phyloP scores from a whole-genome alignment of 306 rosid species.

The Cicer yamashitae region DNA sequence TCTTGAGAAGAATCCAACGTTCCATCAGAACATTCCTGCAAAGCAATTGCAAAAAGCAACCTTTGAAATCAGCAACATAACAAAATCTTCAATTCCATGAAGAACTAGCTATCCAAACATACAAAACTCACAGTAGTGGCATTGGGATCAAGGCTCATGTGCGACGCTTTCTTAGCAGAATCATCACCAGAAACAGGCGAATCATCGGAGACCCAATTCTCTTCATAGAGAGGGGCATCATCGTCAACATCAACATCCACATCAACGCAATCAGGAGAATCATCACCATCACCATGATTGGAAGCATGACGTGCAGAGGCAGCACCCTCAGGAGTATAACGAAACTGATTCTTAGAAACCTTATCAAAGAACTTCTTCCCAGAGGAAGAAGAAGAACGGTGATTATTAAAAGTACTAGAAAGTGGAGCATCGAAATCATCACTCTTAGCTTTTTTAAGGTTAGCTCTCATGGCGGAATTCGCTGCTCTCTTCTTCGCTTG shows the following conservation, averaged over 20 bases:
- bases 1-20: conserved; percentile 71
- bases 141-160: conserved; percentile 72
- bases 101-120: conserved; percentile 17
- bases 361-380: conserved; percentile 62
- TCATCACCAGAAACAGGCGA: conserved; percentile 68
- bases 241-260: conserved; percentile 2
- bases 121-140: conserved; percentile 59
- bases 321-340: conserved; percentile 51
- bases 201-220: conserved; percentile 63
- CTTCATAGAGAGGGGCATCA: conserved; percentile 57
- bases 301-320: conserved; percentile 44
- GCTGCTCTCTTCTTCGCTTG: conserved; percentile 99
- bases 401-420: conserved; percentile 39
- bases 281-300: conserved; percentile 54
- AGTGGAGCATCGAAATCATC: conserved; percentile 73
- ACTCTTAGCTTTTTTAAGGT: conserved; percentile 85
- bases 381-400: conserved; percentile 33
- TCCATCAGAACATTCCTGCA: conserved; percentile 78
- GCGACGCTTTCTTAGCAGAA: conserved; percentile 59
- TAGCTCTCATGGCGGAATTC: conserved; percentile 97
- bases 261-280: conserved; percentile 38
- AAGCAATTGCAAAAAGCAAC: conserved; percentile 35
- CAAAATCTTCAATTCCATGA: not conserved
- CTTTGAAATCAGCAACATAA: conserved; percentile 36
- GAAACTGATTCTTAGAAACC: conserved; percentile 68